Evolutionary conservation across 2,329 filamentous ascomycete species (phyloP).

Genomic region (Trichoderma hamatum): DNA sequence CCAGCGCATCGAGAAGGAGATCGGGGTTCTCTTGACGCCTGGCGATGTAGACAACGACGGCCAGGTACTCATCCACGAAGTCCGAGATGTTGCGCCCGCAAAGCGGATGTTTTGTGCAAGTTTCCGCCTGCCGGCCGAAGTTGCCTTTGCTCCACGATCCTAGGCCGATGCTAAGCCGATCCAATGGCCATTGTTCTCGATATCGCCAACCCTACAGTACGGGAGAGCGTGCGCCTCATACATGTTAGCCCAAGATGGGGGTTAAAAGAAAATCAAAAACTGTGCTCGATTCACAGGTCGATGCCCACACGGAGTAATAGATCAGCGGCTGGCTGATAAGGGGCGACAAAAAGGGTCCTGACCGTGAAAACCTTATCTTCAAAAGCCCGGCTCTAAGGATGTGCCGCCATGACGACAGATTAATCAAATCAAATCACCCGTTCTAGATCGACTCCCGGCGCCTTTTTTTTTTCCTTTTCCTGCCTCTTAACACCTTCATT

Average conservation of each 20-base stretch:
- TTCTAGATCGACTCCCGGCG: not conserved
- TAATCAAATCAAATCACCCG: not conserved
- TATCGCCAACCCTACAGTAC: conserved; percentile 21
- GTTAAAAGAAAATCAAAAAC: not conserved
- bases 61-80: conserved; percentile 64
- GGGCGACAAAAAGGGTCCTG: not conserved
- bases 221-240: conserved; percentile 7
- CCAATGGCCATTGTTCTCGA: not conserved
- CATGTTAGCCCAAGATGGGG: not conserved
- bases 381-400: not conserved
- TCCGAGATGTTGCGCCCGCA: conserved; percentile 86
- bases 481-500: not conserved
- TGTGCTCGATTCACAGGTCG: not conserved
- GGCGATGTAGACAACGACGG: conserved; percentile 52
- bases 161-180: conserved; percentile 24
- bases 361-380: conserved; percentile 20
- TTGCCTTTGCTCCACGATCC: conserved; percentile 68
- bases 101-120: conserved; percentile 98
- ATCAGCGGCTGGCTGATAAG: conserved; percentile 2
- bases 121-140: conserved; percentile 79
- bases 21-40: conserved; percentile 46
- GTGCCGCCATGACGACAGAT: conserved; percentile 15
- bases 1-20: conserved; percentile 45
- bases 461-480: not conserved
- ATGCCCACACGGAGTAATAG: conserved; percentile 14